Base-by-base conservation (phyloP, 2,329 filamentous ascomycete genomes). In the Xylaria hypoxylon region DNA sequence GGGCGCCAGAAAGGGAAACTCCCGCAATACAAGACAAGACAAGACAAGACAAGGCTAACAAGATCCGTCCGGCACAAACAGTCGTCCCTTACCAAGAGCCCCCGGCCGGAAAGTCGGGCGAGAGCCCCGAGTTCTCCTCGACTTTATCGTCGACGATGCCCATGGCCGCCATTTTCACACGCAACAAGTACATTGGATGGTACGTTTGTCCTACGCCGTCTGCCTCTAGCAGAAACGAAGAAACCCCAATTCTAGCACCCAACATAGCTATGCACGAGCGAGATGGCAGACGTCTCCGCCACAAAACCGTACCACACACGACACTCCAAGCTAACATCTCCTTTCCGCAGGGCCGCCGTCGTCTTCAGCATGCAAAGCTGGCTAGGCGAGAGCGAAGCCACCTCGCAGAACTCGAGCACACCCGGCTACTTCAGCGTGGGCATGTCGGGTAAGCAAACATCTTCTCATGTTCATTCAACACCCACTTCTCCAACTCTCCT, bases 101-200 rank as follows among this genome's bases (percentile, higher is more conserved):
- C 73, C 93, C 93, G 48, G 83, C 85, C 55, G 83, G 87, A 73
- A 89, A 90, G 75, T 86, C 88, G 74, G 72, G 85, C 75, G 86
- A 87, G 22, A 75, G 83, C 69, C 82, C 86, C 71, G 94, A 97
- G 76, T 87, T 97, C 79, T 84, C 88, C 59, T 90, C 91, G 80
- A 93, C 85, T 31, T 76, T 90, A 62, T 83, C 86, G 31, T 95
- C 90, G 76, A 96, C 94, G 40, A 84, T 98, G 77, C 95, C 95
- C 65, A 97, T 97, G 95, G 94, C 93, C 65, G 94, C 94, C 70
- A 96, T 97, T 86, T 96, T 97, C 78, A 96, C 92, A 74, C 87
- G 94, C 72, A 97, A 97, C 82, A 92, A 92, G 86, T 96, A 87
- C 75, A 81, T 90, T 64, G 88, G 88, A 76, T 90, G 88, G 69